These are phyloP conservation scores for Hibiscus mutabilis DNA, from an alignment of 345 rosid species.

Conservation along the genomic window DNA sequence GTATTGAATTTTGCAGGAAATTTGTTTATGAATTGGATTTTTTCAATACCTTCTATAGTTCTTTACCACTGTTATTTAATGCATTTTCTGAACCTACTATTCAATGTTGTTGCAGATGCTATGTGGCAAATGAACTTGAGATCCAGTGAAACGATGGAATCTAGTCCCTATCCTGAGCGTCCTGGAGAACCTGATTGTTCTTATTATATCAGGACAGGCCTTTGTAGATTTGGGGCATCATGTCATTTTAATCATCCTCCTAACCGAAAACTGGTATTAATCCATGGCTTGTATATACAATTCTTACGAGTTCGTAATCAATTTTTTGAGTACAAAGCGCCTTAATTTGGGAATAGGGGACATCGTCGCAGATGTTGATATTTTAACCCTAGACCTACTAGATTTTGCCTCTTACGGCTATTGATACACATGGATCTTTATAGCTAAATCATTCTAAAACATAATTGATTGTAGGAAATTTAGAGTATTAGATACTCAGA, in stretches of 20 bases:
- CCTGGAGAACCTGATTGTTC: constrained; percentile 97
- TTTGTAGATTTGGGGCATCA: constrained; percentile 72
- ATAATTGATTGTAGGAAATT: not conserved
- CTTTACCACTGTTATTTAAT: not conserved
- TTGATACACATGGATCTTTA: not conserved
- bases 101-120: constrained; percentile 47
- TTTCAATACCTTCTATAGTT: not conserved
- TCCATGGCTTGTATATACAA: constrained; percentile 13
- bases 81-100: constrained; percentile 20
- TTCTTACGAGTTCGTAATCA: constrained; percentile 13
- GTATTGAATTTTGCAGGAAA: not conserved
- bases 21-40: not conserved
- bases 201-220: constrained; percentile 94
- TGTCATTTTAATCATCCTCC: constrained; percentile 59
- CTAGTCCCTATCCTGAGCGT: constrained; percentile 73
- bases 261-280: constrained; percentile 82
- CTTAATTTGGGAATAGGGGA: not conserved
- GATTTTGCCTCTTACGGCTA: not conserved
- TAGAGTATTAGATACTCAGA: constrained; percentile 5
- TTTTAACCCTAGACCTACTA: not conserved
- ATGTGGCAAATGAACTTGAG: constrained; percentile 89
- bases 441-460: not conserved
- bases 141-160: constrained; percentile 59
- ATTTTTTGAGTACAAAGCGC: not conserved
- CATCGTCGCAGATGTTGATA: not conserved